Evolutionary conservation across 306 rosid species (phyloP), one percentile per base, ranked within the genome.

Genomic region (Myrica gale): DNA sequence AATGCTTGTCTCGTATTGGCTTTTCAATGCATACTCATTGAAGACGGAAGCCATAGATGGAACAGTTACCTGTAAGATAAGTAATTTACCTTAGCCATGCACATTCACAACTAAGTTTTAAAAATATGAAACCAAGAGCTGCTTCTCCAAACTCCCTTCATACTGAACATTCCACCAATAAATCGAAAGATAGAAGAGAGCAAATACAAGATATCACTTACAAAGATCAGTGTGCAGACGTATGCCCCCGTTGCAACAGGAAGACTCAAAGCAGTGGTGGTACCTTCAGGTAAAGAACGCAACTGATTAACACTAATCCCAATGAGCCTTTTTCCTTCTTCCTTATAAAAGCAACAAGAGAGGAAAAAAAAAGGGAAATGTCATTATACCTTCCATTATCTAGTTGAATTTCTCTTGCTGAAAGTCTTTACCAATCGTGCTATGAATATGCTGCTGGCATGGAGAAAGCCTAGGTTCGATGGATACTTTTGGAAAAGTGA

Each of bases 1-100:
- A 79, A 96, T 96, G 89, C 99, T 96, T 23, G 99, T 96, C 77
- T 96, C 99, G 78, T 90, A 96, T 82, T 96, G 99, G 82, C 99
- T 96, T 87, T 96, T 96, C 92, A 96, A 81, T 81, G 99, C 99
- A 85, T 92, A 96, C 86, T 96, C 99, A 72, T 96, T 96, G 79
- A 86, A 96, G 60, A 96, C 99, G 58, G 99, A 96, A 74, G 99
- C 99, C 89, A 96, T 43, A 10, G 99, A 96, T 51, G 99, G 99
- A 80, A 96, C 93, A 39, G 98, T 92, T 61, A 92, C 96, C 99
- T 96, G 88, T 55, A 89, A 85, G 81, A 82, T 77, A 42, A 50
- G 79, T 75, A 69, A 74, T 52, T 52, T 48, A 73, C 58, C 71
- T 77, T 65, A 81, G 81, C 67, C 66, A 46, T 75, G 48, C 41